Evolutionary conservation across 2,329 filamentous ascomycete genomes (phyloP).

Genomic region (Fusarium albidum): DNA sequence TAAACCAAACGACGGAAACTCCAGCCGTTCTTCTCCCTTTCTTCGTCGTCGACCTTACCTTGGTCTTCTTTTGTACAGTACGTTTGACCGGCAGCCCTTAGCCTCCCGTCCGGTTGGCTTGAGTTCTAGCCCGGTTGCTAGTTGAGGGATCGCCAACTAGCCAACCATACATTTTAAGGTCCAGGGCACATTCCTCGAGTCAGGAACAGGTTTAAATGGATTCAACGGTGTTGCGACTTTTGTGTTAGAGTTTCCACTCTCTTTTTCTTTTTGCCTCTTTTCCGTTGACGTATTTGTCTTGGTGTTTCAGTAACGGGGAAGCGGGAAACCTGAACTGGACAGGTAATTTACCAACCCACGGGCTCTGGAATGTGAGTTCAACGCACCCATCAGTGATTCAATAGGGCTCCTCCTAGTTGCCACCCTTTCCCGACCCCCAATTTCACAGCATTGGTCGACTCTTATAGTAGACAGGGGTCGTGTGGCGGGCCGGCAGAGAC

Average conservation of each 20-base stretch:
- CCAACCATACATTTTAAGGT: neutral
- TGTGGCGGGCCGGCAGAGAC: conserved; percentile 26
- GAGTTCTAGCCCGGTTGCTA: conserved; percentile 8
- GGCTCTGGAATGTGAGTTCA: conserved; percentile 28
- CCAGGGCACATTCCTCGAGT: conserved; percentile 28
- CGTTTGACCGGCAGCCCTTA: neutral
- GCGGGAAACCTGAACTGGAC: conserved; percentile 1
- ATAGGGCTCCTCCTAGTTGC: conserved; percentile 3
- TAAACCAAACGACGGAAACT: neutral
- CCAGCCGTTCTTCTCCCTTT: neutral
- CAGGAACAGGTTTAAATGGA: conserved; percentile 8
- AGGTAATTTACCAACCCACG: conserved; percentile 14
- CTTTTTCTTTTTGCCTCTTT: neutral
- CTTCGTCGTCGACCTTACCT: too few species aligned
- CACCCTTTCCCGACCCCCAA: neutral
- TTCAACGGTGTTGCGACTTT: conserved; percentile 2
- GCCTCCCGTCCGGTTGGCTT: conserved; percentile 1
- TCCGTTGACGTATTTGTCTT: neutral
- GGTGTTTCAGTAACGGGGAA: conserved; percentile 6
- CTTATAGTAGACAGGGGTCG: conserved; percentile 26
- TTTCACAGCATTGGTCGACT: conserved; percentile 14
- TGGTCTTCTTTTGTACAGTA: conserved; percentile 3
- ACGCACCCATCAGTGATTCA: conserved; percentile 8
- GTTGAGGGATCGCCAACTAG: neutral
- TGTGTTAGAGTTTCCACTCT: conserved; percentile 13